Base-by-base conservation (phyloP, 208 protist species). In the Phytomonas francai region DNA sequence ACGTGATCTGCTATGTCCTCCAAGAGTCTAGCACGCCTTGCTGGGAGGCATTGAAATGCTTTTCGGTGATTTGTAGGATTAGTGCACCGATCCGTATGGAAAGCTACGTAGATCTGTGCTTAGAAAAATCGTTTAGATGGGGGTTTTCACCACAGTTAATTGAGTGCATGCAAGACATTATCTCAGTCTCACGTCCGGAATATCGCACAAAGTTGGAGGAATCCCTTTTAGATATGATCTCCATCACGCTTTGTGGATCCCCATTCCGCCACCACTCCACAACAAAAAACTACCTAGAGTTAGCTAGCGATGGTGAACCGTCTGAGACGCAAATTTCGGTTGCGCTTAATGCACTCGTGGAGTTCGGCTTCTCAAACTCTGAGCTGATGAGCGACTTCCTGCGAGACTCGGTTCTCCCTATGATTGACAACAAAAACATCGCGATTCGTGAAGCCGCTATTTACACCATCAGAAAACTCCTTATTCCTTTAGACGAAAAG, bases 361-460 rank as follows among this genome's bases (percentile, higher is more conserved):
- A 95, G 70, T 95, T 95, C 71, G 86, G 86, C 33, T 95, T 92
- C 79, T 90, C 87, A 12, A 89, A 92, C 65, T 92, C 85, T 11
- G 87, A 95, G 70, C 74, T 93, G 39, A 92, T 95, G 87, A 85
- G 89, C 32, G 83, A 95, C 68, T 95, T 95, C 67, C 65, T 95
- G 27, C 82, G 89, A 9, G 87, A 93, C 39, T 91, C 89, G 0
- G 87, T 93, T n/a, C 76, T 95, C 30, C 89, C 87, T 0, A 86
- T 95, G 56, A 89, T 93, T 67, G 89, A 92, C 77, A 89, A 77
- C 71, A 65, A 29, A n/a, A 90, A 77, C 68, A 63, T 72, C 22
- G 70, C 78, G 11, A 81, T 95, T 42, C 87, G 89, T 30, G 87
- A 88, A 57, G 82, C 89, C 27, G 87, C 89, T n/a, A 80, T 93